A percentile compares a stretch with the other conserved stretches of the same genome.
Evolutionary conservation across 2,329 filamentous ascomycete species (phyloP).

Genomic region (Graphium sp.): DNA sequence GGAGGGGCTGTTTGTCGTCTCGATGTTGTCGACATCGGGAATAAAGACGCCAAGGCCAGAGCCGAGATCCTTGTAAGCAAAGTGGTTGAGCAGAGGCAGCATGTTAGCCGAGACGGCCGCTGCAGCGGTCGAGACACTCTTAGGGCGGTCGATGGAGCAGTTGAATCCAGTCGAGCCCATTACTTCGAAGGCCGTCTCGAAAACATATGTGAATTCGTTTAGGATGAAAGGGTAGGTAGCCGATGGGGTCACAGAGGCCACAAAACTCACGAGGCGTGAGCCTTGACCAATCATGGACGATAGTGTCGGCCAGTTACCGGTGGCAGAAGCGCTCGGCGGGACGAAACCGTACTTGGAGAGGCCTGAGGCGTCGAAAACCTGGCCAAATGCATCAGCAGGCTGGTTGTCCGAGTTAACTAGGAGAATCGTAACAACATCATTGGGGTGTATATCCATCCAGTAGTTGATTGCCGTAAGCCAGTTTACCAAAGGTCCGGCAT

Average conservation of each 20-base stretch:
- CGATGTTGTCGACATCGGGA: slow-evolving; percentile 42
- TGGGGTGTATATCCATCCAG: slow-evolving; percentile 54
- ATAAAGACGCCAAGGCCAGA: slow-evolving; percentile 39
- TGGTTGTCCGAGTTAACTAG: slow-evolving; percentile 54
- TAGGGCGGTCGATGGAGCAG: slow-evolving; percentile 53
- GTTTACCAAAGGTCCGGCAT: slow-evolving; percentile 45
- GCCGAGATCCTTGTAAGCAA: slow-evolving; percentile 44
- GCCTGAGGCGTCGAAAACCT: slow-evolving; percentile 37
- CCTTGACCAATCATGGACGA: slow-evolving; percentile 46
- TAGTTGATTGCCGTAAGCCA: slow-evolving; percentile 48
- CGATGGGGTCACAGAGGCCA: slow-evolving; percentile 34
- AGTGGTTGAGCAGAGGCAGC: slow-evolving; percentile 68
- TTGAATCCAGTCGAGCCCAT: slow-evolving; percentile 47
- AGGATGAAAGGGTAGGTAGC: slow-evolving; percentile 38
- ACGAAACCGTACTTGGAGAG: slow-evolving; percentile 45
- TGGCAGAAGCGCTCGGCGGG: slow-evolving; percentile 24
- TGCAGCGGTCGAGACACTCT: slow-evolving; percentile 25
- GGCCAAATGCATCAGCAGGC: slow-evolving; percentile 33
- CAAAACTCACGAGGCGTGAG: slow-evolving; percentile 52
- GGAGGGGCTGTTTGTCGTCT: slow-evolving; percentile 46
- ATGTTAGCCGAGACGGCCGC: slow-evolving; percentile 38
- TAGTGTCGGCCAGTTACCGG: slow-evolving; percentile 52
- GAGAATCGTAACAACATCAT: slow-evolving; percentile 61
- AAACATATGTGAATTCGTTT: slow-evolving; percentile 48
- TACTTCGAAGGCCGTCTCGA: slow-evolving; percentile 57